A percentile compares a stretch with the other conserved stretches of the same genome.
phyloP scores from a whole-genome alignment of 1,284 basidiomycete species.

The Rhodotorula sp. region DNA sequence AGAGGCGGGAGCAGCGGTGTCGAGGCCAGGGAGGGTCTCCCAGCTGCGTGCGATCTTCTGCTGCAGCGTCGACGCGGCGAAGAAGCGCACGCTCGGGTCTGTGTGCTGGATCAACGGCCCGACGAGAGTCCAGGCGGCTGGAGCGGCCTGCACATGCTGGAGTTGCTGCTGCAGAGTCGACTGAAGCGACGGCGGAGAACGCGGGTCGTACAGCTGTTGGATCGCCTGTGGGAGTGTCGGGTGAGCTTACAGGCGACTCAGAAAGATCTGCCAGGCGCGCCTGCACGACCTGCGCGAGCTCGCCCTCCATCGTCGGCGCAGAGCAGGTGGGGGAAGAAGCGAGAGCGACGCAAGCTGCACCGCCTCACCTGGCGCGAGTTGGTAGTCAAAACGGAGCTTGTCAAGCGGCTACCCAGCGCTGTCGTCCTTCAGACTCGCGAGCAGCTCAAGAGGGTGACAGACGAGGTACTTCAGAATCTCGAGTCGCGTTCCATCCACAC shows the following conservation, averaged over 20 bases:
- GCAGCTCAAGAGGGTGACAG: not conserved
- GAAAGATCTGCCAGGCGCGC: not conserved
- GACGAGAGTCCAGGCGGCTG: constrained; percentile 19
- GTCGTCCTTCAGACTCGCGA: too few relatives aligned
- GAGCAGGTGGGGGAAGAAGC: not conserved
- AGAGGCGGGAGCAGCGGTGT: not conserved
- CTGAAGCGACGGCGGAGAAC: constrained; percentile 20
- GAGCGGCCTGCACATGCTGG: constrained; percentile 20
- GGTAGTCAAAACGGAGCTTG: too few relatives aligned
- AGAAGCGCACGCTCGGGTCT: constrained; percentile 42
- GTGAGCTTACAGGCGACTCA: not conserved
- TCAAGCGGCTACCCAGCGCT: too few relatives aligned
- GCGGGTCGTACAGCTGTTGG: constrained; percentile 27
- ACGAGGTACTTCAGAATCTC: not conserved
- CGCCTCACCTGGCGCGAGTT: too few relatives aligned
- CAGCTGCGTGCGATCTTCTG: constrained; percentile 42
- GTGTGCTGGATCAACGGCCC: constrained; percentile 20
- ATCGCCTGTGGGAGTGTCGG: constrained; percentile 7
- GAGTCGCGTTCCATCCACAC: not conserved
- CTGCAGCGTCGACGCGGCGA: constrained; percentile 44
- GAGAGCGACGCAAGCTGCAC: too few relatives aligned
- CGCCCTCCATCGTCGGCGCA: constrained; percentile 20
- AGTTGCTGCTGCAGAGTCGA: constrained; percentile 22
- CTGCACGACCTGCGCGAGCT: constrained; percentile 28
- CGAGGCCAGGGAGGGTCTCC: constrained; percentile 27